Evolutionary conservation across 1,284 basidiomycete genomes (phyloP).

Genomic region (Pholiota adiposa): DNA sequence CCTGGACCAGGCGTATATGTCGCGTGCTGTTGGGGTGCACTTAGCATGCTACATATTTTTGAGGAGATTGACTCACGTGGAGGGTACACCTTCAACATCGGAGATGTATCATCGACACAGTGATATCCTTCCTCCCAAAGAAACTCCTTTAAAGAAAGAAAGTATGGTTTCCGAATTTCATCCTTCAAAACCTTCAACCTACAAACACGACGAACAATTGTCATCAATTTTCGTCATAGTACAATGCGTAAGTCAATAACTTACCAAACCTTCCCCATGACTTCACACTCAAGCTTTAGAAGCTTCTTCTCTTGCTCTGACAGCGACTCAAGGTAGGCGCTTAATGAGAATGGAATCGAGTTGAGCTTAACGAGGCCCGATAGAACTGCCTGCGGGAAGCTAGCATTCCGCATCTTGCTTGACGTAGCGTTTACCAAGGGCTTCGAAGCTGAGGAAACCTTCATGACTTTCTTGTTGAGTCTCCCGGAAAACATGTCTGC

Average conservation of each 20-base stretch:
- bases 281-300: constrained; percentile 69
- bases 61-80: constrained; percentile 49
- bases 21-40: constrained; percentile 47
- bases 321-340: constrained; percentile 56
- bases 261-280: constrained; percentile 77
- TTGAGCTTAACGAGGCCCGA: constrained; percentile 53
- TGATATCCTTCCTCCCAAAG: constrained; percentile 71
- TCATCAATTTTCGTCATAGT: constrained; percentile 1
- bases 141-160: constrained; percentile 71
- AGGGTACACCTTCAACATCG: constrained; percentile 61
- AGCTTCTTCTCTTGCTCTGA: constrained; percentile 61
- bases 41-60: constrained; percentile 5
- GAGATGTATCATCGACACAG: constrained; percentile 50
- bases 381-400: neutral
- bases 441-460: neutral
- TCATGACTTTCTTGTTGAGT: neutral
- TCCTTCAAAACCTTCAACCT: constrained; percentile 77
- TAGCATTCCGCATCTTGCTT: neutral
- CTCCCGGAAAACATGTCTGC: constrained; percentile 28
- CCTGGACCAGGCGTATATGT: constrained; percentile 85
- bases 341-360: constrained; percentile 70
- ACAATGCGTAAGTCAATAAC: constrained; percentile 23
- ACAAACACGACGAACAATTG: constrained; percentile 3
- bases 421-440: neutral
- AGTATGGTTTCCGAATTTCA: constrained; percentile 78